Percentiles rank a stretch among this genome's conserved stretches.
These are phyloP conservation scores for Rhizophagus clarus DNA, from an alignment of 192 early-diverging fungal species.

Conservation along the genomic window DNA sequence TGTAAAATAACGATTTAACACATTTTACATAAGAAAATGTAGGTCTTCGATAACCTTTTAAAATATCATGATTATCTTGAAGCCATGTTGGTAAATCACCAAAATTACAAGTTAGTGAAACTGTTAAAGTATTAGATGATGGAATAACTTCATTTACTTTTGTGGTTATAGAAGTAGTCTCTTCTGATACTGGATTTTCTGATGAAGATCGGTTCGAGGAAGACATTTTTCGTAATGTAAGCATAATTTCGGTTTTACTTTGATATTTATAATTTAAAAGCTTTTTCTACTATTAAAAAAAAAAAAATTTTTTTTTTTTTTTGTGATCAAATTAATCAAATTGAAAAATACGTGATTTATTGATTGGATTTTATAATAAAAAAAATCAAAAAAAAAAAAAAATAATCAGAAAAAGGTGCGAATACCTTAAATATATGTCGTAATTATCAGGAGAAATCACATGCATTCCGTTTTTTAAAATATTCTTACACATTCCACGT, in stretches of 20 bases:
- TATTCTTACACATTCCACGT: too few species aligned
- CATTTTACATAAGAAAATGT: conserved; percentile 30
- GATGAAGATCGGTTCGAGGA: background rate
- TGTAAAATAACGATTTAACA: conserved; percentile 29
- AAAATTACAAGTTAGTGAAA: conserved; percentile 12
- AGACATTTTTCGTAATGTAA: background rate
- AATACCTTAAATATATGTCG: background rate
- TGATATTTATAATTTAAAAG: background rate
- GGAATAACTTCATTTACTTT: background rate
- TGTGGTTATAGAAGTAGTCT: background rate
- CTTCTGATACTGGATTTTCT: background rate
- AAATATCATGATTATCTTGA: conserved; percentile 30
- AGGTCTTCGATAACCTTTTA: conserved; percentile 26
- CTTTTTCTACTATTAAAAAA: background rate
- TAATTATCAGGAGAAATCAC: too few species aligned
- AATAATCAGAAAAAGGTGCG: too few species aligned
- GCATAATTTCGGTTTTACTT: background rate
- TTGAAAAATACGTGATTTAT: too few species aligned
- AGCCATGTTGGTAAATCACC: conserved; percentile 28
- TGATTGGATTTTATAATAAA: too few species aligned
- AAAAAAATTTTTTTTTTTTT: too few species aligned
- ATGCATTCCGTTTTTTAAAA: too few species aligned
- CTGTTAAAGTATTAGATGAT: background rate
- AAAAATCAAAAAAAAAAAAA: too few species aligned
- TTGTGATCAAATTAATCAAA: too few species aligned